Percentiles rank a stretch among this genome's conserved stretches.
Conservation (phyloP, 2,329 filamentous ascomycete species). For the Fusarium nematophilum region DNA sequence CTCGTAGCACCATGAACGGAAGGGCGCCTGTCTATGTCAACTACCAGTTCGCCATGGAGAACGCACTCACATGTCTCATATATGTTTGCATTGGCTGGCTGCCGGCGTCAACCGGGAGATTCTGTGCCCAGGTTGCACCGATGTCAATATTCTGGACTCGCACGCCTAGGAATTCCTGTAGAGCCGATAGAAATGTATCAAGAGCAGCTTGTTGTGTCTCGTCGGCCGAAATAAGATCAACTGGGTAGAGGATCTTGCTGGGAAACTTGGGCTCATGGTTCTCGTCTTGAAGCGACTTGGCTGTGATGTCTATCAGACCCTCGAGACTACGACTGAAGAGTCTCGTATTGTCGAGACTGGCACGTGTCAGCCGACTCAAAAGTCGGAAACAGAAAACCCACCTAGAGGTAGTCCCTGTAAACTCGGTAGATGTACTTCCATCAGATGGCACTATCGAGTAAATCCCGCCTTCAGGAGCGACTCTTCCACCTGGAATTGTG, state of each 20-base stretch:
- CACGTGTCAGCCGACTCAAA: background rate
- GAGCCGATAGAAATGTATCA: constrained; percentile 36
- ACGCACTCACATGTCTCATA: constrained; percentile 43
- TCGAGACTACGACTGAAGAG: constrained; percentile 42
- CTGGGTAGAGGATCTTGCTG: constrained; percentile 40
- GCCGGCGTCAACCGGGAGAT: constrained; percentile 7
- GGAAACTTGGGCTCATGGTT: constrained; percentile 1
- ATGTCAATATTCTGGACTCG: constrained; percentile 32
- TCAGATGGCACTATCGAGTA: constrained; percentile 45
- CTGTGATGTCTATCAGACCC: constrained; percentile 37
- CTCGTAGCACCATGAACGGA: constrained; percentile 47
- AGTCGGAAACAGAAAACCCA: background rate
- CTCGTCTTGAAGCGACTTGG: background rate
- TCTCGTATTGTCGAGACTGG: constrained; percentile 37
- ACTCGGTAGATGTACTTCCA: constrained; percentile 19
- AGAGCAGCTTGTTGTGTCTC: constrained; percentile 22
- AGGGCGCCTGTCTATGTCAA: constrained; percentile 44
- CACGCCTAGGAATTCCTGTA: constrained; percentile 35
- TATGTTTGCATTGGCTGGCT: constrained; percentile 40
- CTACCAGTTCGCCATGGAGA: background rate
- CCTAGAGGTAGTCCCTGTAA: constrained; percentile 35
- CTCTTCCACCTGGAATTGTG: constrained; percentile 33
- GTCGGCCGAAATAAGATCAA: constrained; percentile 34
- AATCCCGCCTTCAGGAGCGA: constrained; percentile 42
- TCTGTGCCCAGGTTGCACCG: constrained; percentile 32